Evolutionary conservation across 768 basidiomycete species (phyloP).

Genomic region (Neoboletus subvelutipes): DNA sequence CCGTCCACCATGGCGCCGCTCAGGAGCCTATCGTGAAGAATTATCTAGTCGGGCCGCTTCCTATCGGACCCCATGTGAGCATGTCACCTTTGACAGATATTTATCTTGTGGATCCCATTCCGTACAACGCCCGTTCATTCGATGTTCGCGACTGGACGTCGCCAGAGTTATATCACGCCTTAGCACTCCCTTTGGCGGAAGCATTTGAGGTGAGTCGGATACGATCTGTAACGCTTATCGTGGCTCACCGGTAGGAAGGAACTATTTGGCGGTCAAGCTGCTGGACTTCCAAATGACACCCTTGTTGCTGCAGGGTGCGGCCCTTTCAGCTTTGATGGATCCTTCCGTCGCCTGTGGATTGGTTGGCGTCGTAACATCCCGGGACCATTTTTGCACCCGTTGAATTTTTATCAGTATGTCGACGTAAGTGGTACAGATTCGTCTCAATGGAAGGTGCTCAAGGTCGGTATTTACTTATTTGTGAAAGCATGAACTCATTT

Average conservation of each 20-base stretch:
- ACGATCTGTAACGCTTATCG: neutral
- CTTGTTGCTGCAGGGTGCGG: conserved; percentile 45
- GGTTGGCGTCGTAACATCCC: conserved; percentile 49
- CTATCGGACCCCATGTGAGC: conserved; percentile 39
- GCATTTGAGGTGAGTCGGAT: conserved; percentile 39
- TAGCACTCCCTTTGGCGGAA: conserved; percentile 39
- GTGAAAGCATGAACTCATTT: neutral
- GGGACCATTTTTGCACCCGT: conserved; percentile 52
- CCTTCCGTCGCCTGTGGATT: conserved; percentile 56
- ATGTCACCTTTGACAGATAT: conserved; percentile 48
- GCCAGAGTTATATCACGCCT: conserved; percentile 29
- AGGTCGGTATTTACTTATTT: conserved; percentile 31
- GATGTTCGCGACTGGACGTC: conserved; percentile 25
- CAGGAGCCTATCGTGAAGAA: conserved; percentile 46
- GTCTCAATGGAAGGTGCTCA: conserved; percentile 49
- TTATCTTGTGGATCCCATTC: conserved; percentile 52
- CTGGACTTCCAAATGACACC: conserved; percentile 48
- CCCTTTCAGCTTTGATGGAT: conserved; percentile 60
- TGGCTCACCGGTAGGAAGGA: conserved; percentile 34
- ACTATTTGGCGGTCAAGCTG: conserved; percentile 46
- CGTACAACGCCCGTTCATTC: conserved; percentile 51
- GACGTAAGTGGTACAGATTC: conserved; percentile 56
- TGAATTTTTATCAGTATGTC: conserved; percentile 57
- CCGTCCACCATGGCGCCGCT: conserved; percentile 48
- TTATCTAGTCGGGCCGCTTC: conserved; percentile 60